Percentiles rank a stretch among this genome's conserved stretches.
phyloP scores from a whole-genome alignment of 2,329 filamentous ascomycete genomes.

The Grosmannia clavigera region DNA sequence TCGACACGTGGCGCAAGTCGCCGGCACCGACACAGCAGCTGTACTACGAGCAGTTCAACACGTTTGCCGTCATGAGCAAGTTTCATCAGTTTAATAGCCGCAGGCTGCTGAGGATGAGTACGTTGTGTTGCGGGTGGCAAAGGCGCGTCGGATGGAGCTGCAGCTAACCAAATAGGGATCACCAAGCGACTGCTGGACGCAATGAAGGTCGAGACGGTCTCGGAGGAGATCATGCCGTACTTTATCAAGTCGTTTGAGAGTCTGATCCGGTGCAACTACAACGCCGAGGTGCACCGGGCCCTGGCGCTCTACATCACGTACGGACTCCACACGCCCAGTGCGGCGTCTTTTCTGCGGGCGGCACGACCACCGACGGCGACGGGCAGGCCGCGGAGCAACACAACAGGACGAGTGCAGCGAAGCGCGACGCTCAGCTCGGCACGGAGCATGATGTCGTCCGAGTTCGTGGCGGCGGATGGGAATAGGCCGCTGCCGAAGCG shows the following conservation, averaged over 20 bases:
- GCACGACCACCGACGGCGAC: conserved; percentile 25
- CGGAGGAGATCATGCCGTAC: conserved; percentile 56
- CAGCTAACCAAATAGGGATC: conserved; percentile 45
- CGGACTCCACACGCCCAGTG: conserved; percentile 49
- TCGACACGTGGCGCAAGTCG: conserved; percentile 83
- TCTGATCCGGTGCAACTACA: conserved; percentile 69
- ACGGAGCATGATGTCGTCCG: background rate
- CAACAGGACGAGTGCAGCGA: background rate
- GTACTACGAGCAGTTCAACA: conserved; percentile 86
- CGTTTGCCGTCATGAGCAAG: conserved; percentile 81
- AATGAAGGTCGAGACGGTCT: conserved; percentile 72
- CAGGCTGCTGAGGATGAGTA: conserved; percentile 80
- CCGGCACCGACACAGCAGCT: conserved; percentile 66
- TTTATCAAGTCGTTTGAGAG: conserved; percentile 71
- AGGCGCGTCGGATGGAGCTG: too few species aligned
- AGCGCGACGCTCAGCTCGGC: background rate
- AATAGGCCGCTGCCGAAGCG: conserved; percentile 40
- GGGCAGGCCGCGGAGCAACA: background rate
- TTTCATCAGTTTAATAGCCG: conserved; percentile 86
- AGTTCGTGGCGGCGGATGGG: background rate
- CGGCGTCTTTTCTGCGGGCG: conserved; percentile 35
- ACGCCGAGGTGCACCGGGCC: conserved; percentile 72
- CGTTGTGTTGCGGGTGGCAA: conserved; percentile 21
- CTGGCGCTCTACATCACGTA: conserved; percentile 90
- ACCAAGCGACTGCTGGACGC: conserved; percentile 84